Percentiles rank a stretch among this genome's conserved stretches.
Conservation (phyloP, 139 green algal genomes). For the Closterium sp. region DNA sequence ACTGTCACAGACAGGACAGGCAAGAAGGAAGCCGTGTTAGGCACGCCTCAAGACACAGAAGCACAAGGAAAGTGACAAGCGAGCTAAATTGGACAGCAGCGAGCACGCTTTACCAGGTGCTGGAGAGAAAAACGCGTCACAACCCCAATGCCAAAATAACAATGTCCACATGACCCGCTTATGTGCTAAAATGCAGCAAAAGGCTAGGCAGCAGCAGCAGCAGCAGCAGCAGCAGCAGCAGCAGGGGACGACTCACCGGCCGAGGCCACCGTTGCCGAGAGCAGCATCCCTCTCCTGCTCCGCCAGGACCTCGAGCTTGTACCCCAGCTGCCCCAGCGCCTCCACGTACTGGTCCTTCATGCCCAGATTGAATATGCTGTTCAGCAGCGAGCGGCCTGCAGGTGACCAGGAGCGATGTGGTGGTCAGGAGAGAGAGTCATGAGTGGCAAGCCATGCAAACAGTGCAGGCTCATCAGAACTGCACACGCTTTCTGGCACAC, state of each 20-base stretch:
- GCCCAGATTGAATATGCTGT: slow-evolving; percentile 90
- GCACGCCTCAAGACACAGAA: too few relatives aligned
- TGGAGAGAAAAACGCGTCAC: too few relatives aligned
- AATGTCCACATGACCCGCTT: too few relatives aligned
- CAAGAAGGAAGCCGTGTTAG: background rate
- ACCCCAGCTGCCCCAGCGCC: slow-evolving; percentile 78
- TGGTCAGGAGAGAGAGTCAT: background rate
- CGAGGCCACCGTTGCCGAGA: slow-evolving; percentile 96
- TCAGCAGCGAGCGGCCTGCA: slow-evolving; percentile 81
- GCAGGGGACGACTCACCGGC: slow-evolving; percentile 35
- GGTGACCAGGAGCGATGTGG: background rate
- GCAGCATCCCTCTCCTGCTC: slow-evolving; percentile 74
- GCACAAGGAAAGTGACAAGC: too few relatives aligned
- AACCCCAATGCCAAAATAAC: too few relatives aligned
- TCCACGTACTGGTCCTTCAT: slow-evolving; percentile 76
- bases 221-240: too few relatives aligned
- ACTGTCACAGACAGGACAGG: slow-evolving; percentile 60
- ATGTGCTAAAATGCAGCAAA: too few relatives aligned
- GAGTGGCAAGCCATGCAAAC: background rate
- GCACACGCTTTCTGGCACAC: too few relatives aligned
- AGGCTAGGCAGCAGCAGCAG: too few relatives aligned
- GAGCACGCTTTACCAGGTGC: too few relatives aligned
- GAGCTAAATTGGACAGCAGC: too few relatives aligned
- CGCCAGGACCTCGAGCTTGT: slow-evolving; percentile 55
- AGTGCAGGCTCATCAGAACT: background rate